These are phyloP conservation scores for Aspergillus bombycis DNA, from an alignment of 2,329 filamentous ascomycete species.

Conservation along the genomic window DNA sequence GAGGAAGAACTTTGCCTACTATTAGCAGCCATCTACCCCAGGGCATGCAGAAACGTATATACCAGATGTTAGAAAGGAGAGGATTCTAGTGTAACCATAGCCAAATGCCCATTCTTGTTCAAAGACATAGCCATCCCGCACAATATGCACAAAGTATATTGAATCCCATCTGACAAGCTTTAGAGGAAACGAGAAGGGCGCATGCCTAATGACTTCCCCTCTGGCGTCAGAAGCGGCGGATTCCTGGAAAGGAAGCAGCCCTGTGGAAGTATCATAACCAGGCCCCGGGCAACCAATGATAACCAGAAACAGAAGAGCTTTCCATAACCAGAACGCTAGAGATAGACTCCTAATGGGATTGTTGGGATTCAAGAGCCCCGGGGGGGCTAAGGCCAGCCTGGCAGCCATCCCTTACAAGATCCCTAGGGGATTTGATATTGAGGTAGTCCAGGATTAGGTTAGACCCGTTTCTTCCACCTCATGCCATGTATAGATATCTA, in stretches of 20 bases:
- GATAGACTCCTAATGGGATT: constrained; percentile 40
- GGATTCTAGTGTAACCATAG: constrained; percentile 54
- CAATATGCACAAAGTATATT: constrained; percentile 61
- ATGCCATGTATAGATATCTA: not conserved
- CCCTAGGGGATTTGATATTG: not conserved
- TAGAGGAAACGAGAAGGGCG: constrained; percentile 31
- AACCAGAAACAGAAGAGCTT: constrained; percentile 55
- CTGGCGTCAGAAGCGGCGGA: constrained; percentile 15
- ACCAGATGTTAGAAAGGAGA: constrained; percentile 44
- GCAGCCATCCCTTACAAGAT: constrained; percentile 4
- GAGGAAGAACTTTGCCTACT: constrained; percentile 26
- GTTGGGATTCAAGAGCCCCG: constrained; percentile 28
- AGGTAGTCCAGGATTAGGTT: not conserved
- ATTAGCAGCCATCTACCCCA: constrained; percentile 14
- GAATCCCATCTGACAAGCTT: constrained; percentile 65
- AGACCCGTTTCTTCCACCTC: not conserved
- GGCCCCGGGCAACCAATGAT: constrained; percentile 56
- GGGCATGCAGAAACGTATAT: constrained; percentile 15
- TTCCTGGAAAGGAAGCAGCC: constrained; percentile 46
- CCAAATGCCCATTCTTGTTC: constrained; percentile 72
- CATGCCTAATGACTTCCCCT: constrained; percentile 10
- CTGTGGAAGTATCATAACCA: constrained; percentile 67
- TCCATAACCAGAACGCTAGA: constrained; percentile 58
- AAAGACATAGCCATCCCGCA: constrained; percentile 58
- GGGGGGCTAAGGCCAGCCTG: constrained; percentile 2